Evolutionary conservation across 2,329 filamentous ascomycete species (phyloP), one percentile per base, ranked within the genome.

Genomic region (Colletotrichum chrysophilum): DNA sequence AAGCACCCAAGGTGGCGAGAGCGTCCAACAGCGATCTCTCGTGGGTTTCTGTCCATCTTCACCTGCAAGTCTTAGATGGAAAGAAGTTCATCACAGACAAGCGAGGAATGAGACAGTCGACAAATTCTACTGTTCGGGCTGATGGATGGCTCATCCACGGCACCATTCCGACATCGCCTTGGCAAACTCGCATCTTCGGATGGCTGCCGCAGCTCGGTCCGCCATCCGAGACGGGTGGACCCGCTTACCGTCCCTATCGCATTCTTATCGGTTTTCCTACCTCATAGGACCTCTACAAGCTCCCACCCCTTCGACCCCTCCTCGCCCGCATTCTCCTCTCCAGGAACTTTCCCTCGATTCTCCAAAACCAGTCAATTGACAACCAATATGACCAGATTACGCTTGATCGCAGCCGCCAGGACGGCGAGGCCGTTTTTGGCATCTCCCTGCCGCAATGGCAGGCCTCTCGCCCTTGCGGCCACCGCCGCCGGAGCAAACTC

Each of bases 351-450:
- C 21, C 36, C n/a, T 68, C 30, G 61, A 67, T 13, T 21, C 28
- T 24, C 52, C 21, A 64, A 34, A 30, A 48, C 21, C 14, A 18
- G 28, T 30, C 58, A 65, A 75, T 65, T 69, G 32, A 55, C 38
- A 30, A 16, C 7, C 24, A 52, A 65, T 13, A 75, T 75, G 74
- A 65, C 70, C 48, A 48, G 74, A 68, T 73, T 58, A 58, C 58
- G 70, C 66, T 26, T 75, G 21, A 48, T 75, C 24, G 70, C 74
- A 21, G 70, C 74, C 18, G 70, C 64, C 38, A 67, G 74, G 58
- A 61, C 58, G 65, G 74, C 74, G 16, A 68, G 74, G 32, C 74
- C 70, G 26, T 38, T 74, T 32, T 64, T 75, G 24, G 56, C 62
- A 21, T 48, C 70, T 24, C 18, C 64, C 70, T 62, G 64, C 65